These are phyloP conservation scores for Ormosia semicastrata DNA, from an alignment of 306 rosid species.

Conservation along the genomic window DNA sequence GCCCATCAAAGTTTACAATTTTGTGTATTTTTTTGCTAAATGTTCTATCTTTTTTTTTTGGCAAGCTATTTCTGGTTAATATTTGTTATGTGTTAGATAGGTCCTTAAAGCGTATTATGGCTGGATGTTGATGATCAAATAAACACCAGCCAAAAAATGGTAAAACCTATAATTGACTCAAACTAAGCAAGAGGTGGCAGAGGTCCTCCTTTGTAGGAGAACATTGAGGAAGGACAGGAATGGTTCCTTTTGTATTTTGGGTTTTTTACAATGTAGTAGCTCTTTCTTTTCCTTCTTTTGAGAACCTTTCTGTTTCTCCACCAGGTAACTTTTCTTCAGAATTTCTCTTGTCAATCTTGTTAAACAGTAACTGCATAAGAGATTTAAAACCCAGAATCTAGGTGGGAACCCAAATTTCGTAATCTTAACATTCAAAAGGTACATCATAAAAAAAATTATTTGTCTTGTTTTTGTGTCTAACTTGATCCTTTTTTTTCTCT, in stretches of 20 bases:
- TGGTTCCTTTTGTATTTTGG: constrained; percentile 20
- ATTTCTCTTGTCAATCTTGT: neutral
- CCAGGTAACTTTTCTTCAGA: constrained; percentile 34
- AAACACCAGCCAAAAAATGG: constrained; percentile 39
- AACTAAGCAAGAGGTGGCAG: constrained; percentile 42
- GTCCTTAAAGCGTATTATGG: neutral
- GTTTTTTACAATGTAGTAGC: constrained; percentile 5
- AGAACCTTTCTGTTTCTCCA: constrained; percentile 26
- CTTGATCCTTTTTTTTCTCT: too few species aligned
- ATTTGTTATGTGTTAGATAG: neutral
- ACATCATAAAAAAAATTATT: neutral
- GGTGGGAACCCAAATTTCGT: neutral
- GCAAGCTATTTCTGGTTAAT: constrained; percentile 12
- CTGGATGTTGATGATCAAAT: neutral
- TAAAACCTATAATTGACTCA: constrained; percentile 48
- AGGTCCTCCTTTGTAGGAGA: constrained; percentile 61
- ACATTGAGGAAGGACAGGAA: constrained; percentile 36
- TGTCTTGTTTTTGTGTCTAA: neutral
- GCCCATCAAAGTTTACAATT: neutral
- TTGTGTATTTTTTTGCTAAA: neutral
- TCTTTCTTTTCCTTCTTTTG: constrained; percentile 34
- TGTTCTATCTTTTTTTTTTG: neutral
- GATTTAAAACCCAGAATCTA: neutral
- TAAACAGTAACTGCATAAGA: neutral
- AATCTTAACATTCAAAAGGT: neutral